Base-by-base conservation (phyloP, 345 rosid genomes). In the Sisymbrium altissimum region DNA sequence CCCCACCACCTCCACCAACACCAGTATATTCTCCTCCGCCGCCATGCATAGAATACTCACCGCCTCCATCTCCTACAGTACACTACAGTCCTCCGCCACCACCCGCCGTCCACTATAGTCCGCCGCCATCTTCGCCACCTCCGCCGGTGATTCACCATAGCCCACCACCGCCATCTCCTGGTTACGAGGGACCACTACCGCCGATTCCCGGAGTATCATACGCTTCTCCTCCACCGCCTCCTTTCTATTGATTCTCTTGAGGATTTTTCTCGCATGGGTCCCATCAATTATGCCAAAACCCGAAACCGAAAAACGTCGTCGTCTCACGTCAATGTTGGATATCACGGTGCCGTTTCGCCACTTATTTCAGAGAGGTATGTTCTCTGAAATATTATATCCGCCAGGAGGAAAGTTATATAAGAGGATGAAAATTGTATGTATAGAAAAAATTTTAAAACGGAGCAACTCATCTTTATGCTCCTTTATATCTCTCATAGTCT, bases 141-240 rank as follows among this genome's bases (percentile, higher is more conserved):
- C 93, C 96, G 6, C 70, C 45, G 0, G 63, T 67, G 23, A 61
- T 60, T 21, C 70, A 68, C 21, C 57, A 64, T 4, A 82, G 83
- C 4, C 85, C 86, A 1, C 88, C 89, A n/a, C 96, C 97, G 40
- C 91, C 95, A 7, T 4, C 75, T 23, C 64, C 70, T 9, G 39
- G 3, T 2, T 63, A 63, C 45, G 71, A 70, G 15, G 71, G 75
- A 70, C 80, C 75, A 35, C 45, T 92, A 82, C 98, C 98, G 9
- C 96, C 98, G 19, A 74, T 92, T 18, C 66, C 71, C 18, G 98
- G 96, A 72, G 70, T 92, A 6, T 80, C 98, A 68, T 93, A 93
- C 63, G 94, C 97, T 58, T 93, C 98, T 15, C 97, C 98, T 64
- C 98, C 98, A 4, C 98, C 97, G 36, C 98, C 98, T 23, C 96